phyloP scores from a whole-genome alignment of 257 asterid species.

The Solanum clarkiae region DNA sequence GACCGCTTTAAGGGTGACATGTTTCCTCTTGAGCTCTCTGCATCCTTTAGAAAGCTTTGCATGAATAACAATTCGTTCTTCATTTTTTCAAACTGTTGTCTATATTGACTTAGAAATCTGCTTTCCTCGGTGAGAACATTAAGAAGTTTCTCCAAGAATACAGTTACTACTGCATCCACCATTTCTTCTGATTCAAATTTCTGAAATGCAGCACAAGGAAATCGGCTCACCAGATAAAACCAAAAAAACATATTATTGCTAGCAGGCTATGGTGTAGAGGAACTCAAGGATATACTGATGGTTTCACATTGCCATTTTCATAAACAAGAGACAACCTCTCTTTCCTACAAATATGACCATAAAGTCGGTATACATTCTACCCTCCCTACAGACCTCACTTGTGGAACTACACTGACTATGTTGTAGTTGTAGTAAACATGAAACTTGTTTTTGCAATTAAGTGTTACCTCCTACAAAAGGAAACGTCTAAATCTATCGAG shows the following conservation, averaged over 20 bases:
- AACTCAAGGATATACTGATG: neutral
- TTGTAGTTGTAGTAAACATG: neutral
- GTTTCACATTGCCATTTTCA: neutral
- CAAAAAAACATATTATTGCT: neutral
- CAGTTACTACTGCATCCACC: conserved; percentile 23
- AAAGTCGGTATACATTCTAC: neutral
- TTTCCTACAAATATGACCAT: neutral
- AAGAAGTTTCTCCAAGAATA: conserved; percentile 18
- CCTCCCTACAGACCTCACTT: neutral
- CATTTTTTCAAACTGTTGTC: conserved; percentile 8
- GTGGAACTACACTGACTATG: neutral
- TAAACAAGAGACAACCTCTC: neutral
- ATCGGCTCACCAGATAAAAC: neutral
- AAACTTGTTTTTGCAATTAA: neutral
- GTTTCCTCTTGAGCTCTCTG: conserved; percentile 23
- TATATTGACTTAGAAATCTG: conserved; percentile 6
- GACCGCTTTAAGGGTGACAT: conserved; percentile 3
- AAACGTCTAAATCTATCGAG: neutral
- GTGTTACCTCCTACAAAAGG: neutral
- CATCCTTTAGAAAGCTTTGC: conserved; percentile 25
- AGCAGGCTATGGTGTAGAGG: neutral
- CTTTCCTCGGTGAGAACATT: conserved; percentile 14
- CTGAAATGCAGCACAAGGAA: neutral
- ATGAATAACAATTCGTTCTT: conserved; percentile 15
- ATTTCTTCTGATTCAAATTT: neutral